phyloP scores from a whole-genome alignment of 371 early-diverging fungal species.

The Enteropsectra breve region DNA sequence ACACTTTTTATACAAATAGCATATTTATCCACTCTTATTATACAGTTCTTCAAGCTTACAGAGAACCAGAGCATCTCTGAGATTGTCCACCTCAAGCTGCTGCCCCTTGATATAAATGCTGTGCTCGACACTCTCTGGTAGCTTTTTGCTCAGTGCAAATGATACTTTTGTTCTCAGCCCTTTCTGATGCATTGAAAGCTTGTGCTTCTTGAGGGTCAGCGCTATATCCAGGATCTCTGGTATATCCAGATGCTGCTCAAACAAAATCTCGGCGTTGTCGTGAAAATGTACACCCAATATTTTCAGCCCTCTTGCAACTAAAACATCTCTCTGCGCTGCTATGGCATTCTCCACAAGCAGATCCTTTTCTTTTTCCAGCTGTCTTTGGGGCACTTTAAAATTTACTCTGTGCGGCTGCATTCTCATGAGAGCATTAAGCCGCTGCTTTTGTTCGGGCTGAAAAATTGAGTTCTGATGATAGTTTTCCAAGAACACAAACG shows the following conservation, averaged over 20 bases:
- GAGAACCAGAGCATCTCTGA: constrained; percentile 18
- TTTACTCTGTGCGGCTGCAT: constrained; percentile 43
- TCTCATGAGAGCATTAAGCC: constrained; percentile 36
- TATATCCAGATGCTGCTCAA: constrained; percentile 27
- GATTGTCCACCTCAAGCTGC: constrained; percentile 10
- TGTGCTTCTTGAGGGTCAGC: constrained; percentile 35
- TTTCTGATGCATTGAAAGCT: constrained; percentile 42
- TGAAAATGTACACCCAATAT: constrained; percentile 21
- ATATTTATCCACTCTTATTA: too few relatives aligned
- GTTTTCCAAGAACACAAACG: constrained; percentile 38
- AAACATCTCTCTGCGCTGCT: constrained; percentile 4
- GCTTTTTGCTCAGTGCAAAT: constrained; percentile 26
- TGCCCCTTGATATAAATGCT: neutral
- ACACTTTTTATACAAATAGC: too few relatives aligned
- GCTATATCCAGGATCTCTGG: constrained; percentile 44
- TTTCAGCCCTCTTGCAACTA: constrained; percentile 28
- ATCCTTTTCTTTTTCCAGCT: constrained; percentile 25
- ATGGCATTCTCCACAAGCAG: constrained; percentile 15
- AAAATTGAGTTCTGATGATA: constrained; percentile 27
- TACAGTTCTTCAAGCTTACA: constrained; percentile 22
- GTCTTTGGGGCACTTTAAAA: constrained; percentile 14
- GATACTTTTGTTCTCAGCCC: constrained; percentile 44
- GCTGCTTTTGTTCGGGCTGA: constrained; percentile 18
- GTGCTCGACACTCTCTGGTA: constrained; percentile 15
- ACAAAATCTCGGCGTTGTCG: constrained; percentile 14